phyloP scores from a whole-genome alignment of 2,329 filamentous ascomycete genomes.

The Orbilia oligospora region DNA sequence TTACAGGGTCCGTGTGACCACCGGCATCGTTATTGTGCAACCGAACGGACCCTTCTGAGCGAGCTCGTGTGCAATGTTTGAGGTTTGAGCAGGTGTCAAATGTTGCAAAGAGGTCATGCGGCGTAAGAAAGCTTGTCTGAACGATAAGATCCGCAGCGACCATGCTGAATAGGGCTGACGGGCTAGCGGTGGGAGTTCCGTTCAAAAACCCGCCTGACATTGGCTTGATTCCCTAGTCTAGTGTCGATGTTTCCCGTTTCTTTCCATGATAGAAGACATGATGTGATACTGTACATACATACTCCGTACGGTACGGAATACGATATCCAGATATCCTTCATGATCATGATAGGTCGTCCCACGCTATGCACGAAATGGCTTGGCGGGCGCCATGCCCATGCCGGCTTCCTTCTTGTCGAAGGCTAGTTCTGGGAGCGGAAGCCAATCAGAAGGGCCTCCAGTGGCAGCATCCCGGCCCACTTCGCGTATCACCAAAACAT shows the following conservation, averaged over 20 bases:
- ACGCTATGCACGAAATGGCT: constrained; percentile 20
- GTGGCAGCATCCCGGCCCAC: constrained; percentile 28
- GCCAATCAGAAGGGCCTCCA: constrained; percentile 33
- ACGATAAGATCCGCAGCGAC: constrained; percentile 40
- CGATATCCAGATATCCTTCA: not conserved
- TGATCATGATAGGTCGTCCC: constrained; percentile 17
- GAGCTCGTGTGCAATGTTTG: constrained; percentile 4
- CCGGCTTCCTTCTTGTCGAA: constrained; percentile 28
- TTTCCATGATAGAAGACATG: not conserved
- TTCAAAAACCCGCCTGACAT: constrained; percentile 18
- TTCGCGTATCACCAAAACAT: constrained; percentile 32
- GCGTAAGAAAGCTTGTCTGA: constrained; percentile 37
- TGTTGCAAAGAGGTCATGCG: constrained; percentile 18
- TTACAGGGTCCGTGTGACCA: constrained; percentile 10
- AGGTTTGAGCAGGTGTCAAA: constrained; percentile 4
- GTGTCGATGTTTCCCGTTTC: not conserved
- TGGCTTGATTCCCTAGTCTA: not conserved
- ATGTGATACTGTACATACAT: not conserved
- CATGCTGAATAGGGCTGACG: constrained; percentile 31
- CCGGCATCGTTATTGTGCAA: constrained; percentile 20
- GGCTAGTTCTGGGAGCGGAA: constrained; percentile 3
- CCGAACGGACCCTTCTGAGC: not conserved
- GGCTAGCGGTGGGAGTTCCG: constrained; percentile 19
- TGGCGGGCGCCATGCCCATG: constrained; percentile 21
- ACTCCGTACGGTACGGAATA: not conserved